phyloP scores from a whole-genome alignment of 768 basidiomycete species.

The Amylocystis lapponica region DNA sequence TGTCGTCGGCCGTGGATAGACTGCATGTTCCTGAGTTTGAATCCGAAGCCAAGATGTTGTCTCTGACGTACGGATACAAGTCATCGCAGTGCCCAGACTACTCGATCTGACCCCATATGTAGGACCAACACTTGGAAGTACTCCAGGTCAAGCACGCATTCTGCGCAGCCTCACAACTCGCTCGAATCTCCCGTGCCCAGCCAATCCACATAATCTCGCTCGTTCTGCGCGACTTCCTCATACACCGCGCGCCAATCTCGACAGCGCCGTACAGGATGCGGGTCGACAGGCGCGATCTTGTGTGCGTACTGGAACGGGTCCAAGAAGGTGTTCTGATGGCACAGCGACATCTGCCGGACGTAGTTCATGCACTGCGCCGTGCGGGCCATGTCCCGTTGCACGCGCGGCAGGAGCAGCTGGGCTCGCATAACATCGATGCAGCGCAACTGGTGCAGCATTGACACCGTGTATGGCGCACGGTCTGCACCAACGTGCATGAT shows the following conservation, averaged over 20 bases:
- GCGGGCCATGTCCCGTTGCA: constrained; percentile 4
- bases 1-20: too few relatives aligned
- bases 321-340: constrained; percentile 28
- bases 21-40: too few relatives aligned
- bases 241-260: constrained; percentile 19
- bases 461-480: constrained; percentile 25
- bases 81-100: too few relatives aligned
- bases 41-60: too few relatives aligned
- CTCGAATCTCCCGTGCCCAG: not conserved
- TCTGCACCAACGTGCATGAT: constrained; percentile 21
- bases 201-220: constrained; percentile 5
- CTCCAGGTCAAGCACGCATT: too few relatives aligned
- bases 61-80: too few relatives aligned
- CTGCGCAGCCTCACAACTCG: too few relatives aligned
- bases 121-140: too few relatives aligned
- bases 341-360: constrained; percentile 32
- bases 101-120: too few relatives aligned
- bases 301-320: constrained; percentile 19
- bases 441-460: constrained; percentile 35
- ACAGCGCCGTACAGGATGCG: constrained; percentile 7
- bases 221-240: constrained; percentile 13
- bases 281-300: constrained; percentile 5
- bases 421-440: constrained; percentile 34
- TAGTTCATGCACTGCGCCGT: constrained; percentile 36
- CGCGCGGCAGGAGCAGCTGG: constrained; percentile 9